Conservation (phyloP, 2,329 filamentous ascomycete species). For the Alternaria viburni region DNA sequence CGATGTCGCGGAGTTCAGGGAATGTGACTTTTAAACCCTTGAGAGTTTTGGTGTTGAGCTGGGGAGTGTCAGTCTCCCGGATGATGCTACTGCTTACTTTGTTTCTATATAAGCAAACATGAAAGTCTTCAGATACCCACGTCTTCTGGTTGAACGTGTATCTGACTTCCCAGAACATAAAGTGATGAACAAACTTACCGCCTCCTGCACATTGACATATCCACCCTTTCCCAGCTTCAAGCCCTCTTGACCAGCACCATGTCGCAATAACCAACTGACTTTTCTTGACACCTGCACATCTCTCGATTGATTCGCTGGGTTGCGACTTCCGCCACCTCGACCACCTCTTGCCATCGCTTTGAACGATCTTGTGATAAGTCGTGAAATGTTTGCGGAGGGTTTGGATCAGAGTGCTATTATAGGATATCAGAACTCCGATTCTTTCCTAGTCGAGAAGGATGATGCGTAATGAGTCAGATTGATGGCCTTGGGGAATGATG, state of each 20-base stretch:
- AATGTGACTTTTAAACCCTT: constrained; percentile 75
- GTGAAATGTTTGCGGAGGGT: constrained; percentile 26
- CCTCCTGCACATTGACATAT: constrained; percentile 65
- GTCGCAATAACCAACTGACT: constrained; percentile 64
- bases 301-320: constrained; percentile 47
- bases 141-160: neutral
- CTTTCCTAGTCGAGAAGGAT: neutral
- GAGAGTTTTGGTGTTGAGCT: constrained; percentile 66
- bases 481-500: neutral
- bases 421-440: neutral
- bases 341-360: constrained; percentile 37
- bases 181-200: constrained; percentile 52
- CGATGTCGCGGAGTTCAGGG: constrained; percentile 72
- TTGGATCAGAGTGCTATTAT: neutral
- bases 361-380: constrained; percentile 15
- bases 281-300: constrained; percentile 57
- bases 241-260: constrained; percentile 66
- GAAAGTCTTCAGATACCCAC: neutral
- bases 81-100: no score
- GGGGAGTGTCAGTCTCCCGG: constrained; percentile 3
- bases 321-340: constrained; percentile 45
- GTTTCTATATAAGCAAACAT: no score
- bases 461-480: constrained; percentile 16
- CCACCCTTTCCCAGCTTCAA: constrained; percentile 64
- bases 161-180: neutral